Base-by-base conservation (phyloP, 495 filamentous ascomycete species). In the Cairneyella variabilis region DNA sequence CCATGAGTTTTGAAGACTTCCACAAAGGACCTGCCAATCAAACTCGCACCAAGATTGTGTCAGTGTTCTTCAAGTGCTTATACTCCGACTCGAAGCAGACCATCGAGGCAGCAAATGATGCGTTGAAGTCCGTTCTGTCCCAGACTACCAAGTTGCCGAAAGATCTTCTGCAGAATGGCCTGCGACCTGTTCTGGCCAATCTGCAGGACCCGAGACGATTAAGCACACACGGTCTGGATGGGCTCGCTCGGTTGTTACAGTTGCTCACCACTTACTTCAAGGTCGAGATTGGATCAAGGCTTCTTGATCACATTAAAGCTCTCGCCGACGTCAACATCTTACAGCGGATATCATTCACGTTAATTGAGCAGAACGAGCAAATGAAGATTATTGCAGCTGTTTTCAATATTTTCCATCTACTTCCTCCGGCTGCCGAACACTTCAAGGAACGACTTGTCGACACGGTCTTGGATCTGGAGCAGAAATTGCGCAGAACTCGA, bases 251-350 rank as follows among this genome's bases (percentile, higher is more conserved):
- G 23, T 77, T 99, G 3, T 70, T 99, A 53, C 87, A 89, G 23
- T 76, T 99, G 0, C 71, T 99, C 18, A 99, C 95, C 0, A 97
- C 95, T 45, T 97, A 97, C 65, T 99, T 99, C 74, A 99, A 99
- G 69, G 92, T 96, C 2, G 95, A 97, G 65, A 99, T 99, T 42
- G 95, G 95, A 5, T 80, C 90, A 28, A 79, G 91, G 38, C 70
- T 99, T 7, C 72, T 99, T 14, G 91, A 96, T 40, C 95, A 99
- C 57, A 85, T 97, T 74, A 91, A 90, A 64, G 78, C 83, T 12
- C 89, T 99, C 61, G 93, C 92, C 0, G 91, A 96, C 56, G 77
- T 85, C 18, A 72, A 72, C 30, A 77, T 80, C 8, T 70, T 97
- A 49, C 91, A 97, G 66, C 89, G 91, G 63, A 86, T 93, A 2